A percentile compares a stretch with the other conserved stretches of the same genome.
Conservation (phyloP, 352 stramenopile genomes). For the Phytophthora megakarya region DNA sequence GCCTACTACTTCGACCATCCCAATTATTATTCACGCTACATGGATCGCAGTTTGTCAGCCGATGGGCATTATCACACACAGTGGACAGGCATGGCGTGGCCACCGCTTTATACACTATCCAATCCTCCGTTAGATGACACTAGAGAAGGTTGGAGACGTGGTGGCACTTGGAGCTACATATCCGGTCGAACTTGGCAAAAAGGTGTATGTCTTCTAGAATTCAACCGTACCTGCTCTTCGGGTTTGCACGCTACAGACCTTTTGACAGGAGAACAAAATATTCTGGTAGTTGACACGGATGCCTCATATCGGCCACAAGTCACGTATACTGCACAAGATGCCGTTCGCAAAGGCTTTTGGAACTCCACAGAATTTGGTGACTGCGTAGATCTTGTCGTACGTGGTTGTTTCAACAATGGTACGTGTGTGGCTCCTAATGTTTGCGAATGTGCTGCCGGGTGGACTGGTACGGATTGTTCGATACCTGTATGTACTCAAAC, state of each 20-base stretch:
- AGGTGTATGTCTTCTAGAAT: slow-evolving; percentile 94
- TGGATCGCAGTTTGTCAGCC: slow-evolving; percentile 85
- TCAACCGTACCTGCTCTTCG: slow-evolving; percentile 80
- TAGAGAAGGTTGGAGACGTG: slow-evolving; percentile 90
- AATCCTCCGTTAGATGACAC: slow-evolving; percentile 88
- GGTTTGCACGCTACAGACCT: slow-evolving; percentile 46
- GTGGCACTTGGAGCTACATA: slow-evolving; percentile 77
- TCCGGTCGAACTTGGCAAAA: slow-evolving; percentile 87
- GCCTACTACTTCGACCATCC: slow-evolving; percentile 91
- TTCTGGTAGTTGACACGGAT: slow-evolving; percentile 92
- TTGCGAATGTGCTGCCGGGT: slow-evolving; percentile 82
- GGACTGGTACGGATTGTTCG: slow-evolving; percentile 80
- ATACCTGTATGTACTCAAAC: slow-evolving; percentile 72
- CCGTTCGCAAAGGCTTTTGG: slow-evolving; percentile 63
- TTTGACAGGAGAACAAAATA: slow-evolving; percentile 14
- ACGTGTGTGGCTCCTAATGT: slow-evolving; percentile 90
- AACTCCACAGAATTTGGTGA: slow-evolving; percentile 51
- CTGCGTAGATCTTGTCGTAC: slow-evolving; percentile 93
- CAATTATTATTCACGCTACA: slow-evolving; percentile 97
- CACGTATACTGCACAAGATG: slow-evolving; percentile 69
- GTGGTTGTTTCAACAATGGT: slow-evolving; percentile 97
- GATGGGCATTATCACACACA: slow-evolving; percentile 88
- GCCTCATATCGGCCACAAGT: slow-evolving; percentile 88
- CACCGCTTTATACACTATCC: slow-evolving; percentile 90
- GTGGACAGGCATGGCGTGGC: slow-evolving; percentile 92